Evolutionary conservation across 257 asterid genomes (phyloP).

Genomic region (Agastache rugosa): DNA sequence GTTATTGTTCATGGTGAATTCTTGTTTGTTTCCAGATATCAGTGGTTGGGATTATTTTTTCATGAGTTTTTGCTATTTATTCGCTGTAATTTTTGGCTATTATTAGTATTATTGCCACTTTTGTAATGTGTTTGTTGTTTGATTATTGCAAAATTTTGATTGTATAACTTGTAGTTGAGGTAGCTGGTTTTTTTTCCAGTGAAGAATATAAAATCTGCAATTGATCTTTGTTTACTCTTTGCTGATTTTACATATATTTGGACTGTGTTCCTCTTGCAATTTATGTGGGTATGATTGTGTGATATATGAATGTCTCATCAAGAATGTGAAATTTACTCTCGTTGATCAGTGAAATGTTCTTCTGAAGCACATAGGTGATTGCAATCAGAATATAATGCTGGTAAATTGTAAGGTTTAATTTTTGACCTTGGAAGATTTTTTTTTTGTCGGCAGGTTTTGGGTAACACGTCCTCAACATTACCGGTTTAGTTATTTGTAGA

Average conservation of each 20-base stretch:
- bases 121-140: neutral
- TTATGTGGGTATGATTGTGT: neutral
- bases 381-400: constrained; percentile 9
- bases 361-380: neutral
- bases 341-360: neutral
- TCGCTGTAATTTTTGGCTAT: neutral
- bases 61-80: constrained; percentile 15
- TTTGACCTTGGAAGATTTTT: constrained; percentile 26
- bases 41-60: neutral
- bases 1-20: constrained; percentile 24
- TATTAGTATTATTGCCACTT: neutral
- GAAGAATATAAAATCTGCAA: neutral
- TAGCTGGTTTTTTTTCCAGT: constrained; percentile 5
- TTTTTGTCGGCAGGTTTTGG: constrained; percentile 62
- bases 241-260: neutral
- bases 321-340: neutral
- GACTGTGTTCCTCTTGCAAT: constrained; percentile 2
- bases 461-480: constrained; percentile 38
- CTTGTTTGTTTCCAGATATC: constrained; percentile 10
- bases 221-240: neutral
- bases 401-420: constrained; percentile 10
- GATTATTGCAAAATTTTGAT: neutral
- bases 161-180: neutral
- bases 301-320: neutral
- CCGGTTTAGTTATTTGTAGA: constrained; percentile 24